Percentiles rank a stretch among this genome's conserved stretches.
Conservation (phyloP, 192 early-diverging fungal species). For the Endogone sp. region DNA sequence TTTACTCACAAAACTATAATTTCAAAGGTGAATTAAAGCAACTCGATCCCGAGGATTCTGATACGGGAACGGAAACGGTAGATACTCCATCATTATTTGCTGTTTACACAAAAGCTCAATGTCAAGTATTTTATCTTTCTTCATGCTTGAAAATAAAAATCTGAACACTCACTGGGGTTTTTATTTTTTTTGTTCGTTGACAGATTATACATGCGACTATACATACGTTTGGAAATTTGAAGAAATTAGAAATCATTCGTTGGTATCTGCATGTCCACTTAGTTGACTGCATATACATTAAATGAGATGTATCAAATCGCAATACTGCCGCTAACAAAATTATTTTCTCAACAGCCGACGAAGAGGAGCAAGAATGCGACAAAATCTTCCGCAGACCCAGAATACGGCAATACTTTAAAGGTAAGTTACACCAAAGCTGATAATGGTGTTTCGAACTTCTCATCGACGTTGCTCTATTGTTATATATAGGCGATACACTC, state of each 20-base stretch:
- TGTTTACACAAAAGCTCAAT: too few species aligned
- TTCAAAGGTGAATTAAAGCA: too few species aligned
- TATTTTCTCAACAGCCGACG: not conserved
- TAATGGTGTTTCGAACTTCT: not conserved
- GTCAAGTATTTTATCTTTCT: too few species aligned
- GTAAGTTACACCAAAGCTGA: not conserved
- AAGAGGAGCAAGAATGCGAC: conserved; percentile 8
- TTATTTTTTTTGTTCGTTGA: not conserved
- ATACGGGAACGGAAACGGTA: too few species aligned
- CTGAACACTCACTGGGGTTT: not conserved
- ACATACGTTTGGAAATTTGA: conserved; percentile 12
- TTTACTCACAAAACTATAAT: too few species aligned
- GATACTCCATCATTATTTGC: too few species aligned
- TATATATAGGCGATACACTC: not conserved
- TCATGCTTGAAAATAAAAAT: not conserved
- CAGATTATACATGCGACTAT: conserved; percentile 22
- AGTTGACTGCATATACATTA: too few species aligned
- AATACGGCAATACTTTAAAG: conserved; percentile 18
- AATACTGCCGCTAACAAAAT: not conserved
- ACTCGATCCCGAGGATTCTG: too few species aligned
- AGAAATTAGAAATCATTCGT: conserved; percentile 20
- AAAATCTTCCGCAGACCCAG: conserved; percentile 15
- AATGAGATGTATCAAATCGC: too few species aligned
- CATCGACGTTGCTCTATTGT: not conserved
- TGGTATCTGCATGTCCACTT: not conserved